Base-by-base conservation (phyloP, 805 yeast species). In the Pichia cabralensis region DNA sequence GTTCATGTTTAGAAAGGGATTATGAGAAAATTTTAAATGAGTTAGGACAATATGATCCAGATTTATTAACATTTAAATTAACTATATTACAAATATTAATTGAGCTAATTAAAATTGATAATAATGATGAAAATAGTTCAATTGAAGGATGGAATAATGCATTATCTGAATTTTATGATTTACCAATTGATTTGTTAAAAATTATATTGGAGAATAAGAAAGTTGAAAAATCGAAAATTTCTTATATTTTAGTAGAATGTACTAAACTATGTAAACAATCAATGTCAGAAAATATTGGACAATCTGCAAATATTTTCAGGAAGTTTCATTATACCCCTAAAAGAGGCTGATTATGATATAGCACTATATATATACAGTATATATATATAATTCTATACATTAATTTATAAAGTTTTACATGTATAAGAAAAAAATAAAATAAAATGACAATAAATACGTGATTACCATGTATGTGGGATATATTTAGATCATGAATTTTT, bases 161-260 rank as follows among this genome's bases (percentile, higher is more conserved):
- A 25, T 60, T 85, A 34, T 62, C 63, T 10, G 69, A 69, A 26
- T 85, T 78, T 61, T 77, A 84, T 60, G 86, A 84, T 52, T 76
- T 88, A 38, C 86, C 94, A 0, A 58, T 78, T 7, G 78, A 72
- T 33, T 71, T 85, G 48, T 65, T 88, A 28, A 71, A 70, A 29
- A 76, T 76, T 11, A 68, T 85, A 27, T 64, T 86, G 34, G 43
- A 69, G 62, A 47, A 61, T 68, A 47, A 71, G 61, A 34, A 34
- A 17, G 31, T 30, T 12, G 38, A 38, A 16, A 38, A 38, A 13
- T 38, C 41, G 3, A 33, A 22, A 16, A 30, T 31, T 29, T 44
- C 47, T 31, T 42, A 46, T 14, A 30, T 55, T n/a, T 31, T 50
- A 22, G 50, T 42, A 17, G 60, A 55, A 35, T 46, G 53, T 36